These are phyloP conservation scores for Cytospora schulzeri DNA, from an alignment of 2,329 filamentous ascomycete species.

Conservation along the genomic window DNA sequence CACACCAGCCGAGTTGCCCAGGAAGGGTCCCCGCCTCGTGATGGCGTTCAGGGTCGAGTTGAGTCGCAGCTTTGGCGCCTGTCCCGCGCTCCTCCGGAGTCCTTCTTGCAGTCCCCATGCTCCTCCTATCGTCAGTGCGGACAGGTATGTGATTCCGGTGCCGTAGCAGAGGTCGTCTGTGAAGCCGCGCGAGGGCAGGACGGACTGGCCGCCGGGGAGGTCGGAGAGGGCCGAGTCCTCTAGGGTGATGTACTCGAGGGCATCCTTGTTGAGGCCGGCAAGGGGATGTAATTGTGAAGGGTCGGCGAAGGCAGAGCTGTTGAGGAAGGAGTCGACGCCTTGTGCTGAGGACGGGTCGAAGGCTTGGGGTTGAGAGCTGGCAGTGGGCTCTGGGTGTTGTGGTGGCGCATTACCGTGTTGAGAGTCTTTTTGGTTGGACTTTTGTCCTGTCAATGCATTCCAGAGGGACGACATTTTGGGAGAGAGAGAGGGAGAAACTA, in stretches of 20 bases:
- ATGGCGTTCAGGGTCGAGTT: constrained; percentile 95
- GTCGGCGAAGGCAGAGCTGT: constrained; percentile 75
- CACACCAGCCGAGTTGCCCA: constrained; percentile 94
- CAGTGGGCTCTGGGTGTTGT: constrained; percentile 50
- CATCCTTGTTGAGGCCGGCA: constrained; percentile 88
- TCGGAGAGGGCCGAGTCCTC: constrained; percentile 90
- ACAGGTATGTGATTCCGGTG: constrained; percentile 89
- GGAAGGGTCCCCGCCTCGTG: constrained; percentile 87
- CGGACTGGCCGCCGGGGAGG: constrained; percentile 81
- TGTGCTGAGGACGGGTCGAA: constrained; percentile 75
- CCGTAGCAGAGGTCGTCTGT: constrained; percentile 98
- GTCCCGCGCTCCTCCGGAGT: constrained; percentile 72
- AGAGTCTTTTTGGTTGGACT: constrained; percentile 45
- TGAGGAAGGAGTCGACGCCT: constrained; percentile 86
- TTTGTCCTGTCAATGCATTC: constrained; percentile 64
- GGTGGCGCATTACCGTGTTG: constrained; percentile 47
- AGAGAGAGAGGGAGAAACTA: constrained; percentile 11
- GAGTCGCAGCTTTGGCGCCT: constrained; percentile 85
- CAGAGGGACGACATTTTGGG: constrained; percentile 59
- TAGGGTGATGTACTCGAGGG: constrained; percentile 90
- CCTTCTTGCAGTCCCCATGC: constrained; percentile 93
- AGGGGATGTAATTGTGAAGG: constrained; percentile 89
- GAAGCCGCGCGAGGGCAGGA: constrained; percentile 93
- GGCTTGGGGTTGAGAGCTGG: constrained; percentile 54
- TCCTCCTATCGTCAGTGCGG: constrained; percentile 83